Evolutionary conservation across 2,329 filamentous ascomycete genomes (phyloP).

Genomic region (Tolypocladium amazonense): DNA sequence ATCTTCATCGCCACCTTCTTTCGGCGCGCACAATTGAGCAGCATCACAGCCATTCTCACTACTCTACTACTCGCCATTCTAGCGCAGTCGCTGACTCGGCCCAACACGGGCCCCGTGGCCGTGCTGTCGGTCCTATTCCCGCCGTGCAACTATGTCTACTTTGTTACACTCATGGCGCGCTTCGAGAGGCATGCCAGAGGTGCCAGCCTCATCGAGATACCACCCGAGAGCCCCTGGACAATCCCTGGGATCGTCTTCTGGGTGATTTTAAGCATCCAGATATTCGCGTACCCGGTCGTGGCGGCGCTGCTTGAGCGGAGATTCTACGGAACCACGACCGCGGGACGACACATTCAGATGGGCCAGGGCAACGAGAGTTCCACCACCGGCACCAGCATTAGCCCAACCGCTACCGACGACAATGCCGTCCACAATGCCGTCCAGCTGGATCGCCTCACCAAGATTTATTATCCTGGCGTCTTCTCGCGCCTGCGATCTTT

Average conservation of each 20-base stretch:
- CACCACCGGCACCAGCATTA: background rate
- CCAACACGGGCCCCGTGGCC: slow-evolving; percentile 52
- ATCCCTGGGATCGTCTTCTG: slow-evolving; percentile 68
- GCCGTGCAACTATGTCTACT: slow-evolving; percentile 81
- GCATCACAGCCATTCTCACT: slow-evolving; percentile 65
- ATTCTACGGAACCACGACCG: slow-evolving; percentile 64
- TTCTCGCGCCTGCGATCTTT: slow-evolving; percentile 42
- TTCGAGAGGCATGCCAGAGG: slow-evolving; percentile 55
- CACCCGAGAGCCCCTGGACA: slow-evolving; percentile 56
- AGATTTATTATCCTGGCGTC: slow-evolving; percentile 61
- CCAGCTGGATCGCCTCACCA: slow-evolving; percentile 62
- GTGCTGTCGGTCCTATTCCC: slow-evolving; percentile 70
- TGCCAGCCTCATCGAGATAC: slow-evolving; percentile 49
- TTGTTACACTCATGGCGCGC: slow-evolving; percentile 63
- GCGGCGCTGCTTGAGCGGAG: slow-evolving; percentile 63
- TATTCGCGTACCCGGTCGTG: slow-evolving; percentile 64
- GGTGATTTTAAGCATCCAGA: slow-evolving; percentile 68
- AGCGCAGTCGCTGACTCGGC: slow-evolving; percentile 60
- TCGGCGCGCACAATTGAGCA: slow-evolving; percentile 76
- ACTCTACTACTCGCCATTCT: slow-evolving; percentile 71
- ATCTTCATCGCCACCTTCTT: slow-evolving; percentile 78
- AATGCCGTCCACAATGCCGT: slow-evolving; percentile 61
- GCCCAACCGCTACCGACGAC: slow-evolving; percentile 10
- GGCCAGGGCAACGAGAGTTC: slow-evolving; percentile 14
- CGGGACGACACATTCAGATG: slow-evolving; percentile 42